Conservation (phyloP, 2,329 filamentous ascomycete species). For the Hymenoscyphus fructigenus region DNA sequence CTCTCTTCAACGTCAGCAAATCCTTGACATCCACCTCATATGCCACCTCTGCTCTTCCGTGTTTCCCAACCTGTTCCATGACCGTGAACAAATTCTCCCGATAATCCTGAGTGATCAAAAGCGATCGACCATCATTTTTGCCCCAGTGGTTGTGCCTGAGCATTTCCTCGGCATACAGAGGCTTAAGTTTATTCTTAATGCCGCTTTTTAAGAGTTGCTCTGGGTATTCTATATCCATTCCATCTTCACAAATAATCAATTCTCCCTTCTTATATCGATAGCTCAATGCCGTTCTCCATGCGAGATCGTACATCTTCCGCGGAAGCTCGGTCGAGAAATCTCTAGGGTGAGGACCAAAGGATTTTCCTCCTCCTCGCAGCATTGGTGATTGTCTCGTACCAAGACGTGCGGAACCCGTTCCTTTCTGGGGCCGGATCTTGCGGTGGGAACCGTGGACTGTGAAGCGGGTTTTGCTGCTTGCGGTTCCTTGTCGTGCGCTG, state of each 20-base stretch:
- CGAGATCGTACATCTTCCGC: slow-evolving; percentile 89
- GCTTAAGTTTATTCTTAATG: slow-evolving; percentile 27
- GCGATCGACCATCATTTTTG: slow-evolving; percentile 63
- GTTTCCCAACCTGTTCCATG: slow-evolving; percentile 60
- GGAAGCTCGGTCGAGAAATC: slow-evolving; percentile 85
- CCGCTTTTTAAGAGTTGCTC: background rate
- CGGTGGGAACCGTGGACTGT: slow-evolving; percentile 81
- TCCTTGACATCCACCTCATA: slow-evolving; percentile 96
- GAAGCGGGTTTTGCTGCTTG: slow-evolving; percentile 74
- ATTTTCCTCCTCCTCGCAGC: slow-evolving; percentile 79
- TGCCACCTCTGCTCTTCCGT: slow-evolving; percentile 68
- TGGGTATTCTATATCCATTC: slow-evolving; percentile 60
- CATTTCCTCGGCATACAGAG: slow-evolving; percentile 65
- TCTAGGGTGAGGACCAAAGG: slow-evolving; percentile 85
- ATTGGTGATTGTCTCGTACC: slow-evolving; percentile 82
- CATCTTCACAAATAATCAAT: slow-evolving; percentile 79
- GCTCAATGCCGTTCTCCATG: slow-evolving; percentile 90
- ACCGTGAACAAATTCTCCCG: slow-evolving; percentile 65
- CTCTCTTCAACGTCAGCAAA: slow-evolving; percentile 76
- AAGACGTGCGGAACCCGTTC: slow-evolving; percentile 73
- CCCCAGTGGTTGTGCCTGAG: slow-evolving; percentile 72
- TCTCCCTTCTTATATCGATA: slow-evolving; percentile 88
- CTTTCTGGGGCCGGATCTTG: slow-evolving; percentile 87
- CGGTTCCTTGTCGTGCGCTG: slow-evolving; percentile 81
- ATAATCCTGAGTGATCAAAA: slow-evolving; percentile 67